phyloP scores from a whole-genome alignment of 805 yeast genomes.

The Yarrowia alimentaria region DNA sequence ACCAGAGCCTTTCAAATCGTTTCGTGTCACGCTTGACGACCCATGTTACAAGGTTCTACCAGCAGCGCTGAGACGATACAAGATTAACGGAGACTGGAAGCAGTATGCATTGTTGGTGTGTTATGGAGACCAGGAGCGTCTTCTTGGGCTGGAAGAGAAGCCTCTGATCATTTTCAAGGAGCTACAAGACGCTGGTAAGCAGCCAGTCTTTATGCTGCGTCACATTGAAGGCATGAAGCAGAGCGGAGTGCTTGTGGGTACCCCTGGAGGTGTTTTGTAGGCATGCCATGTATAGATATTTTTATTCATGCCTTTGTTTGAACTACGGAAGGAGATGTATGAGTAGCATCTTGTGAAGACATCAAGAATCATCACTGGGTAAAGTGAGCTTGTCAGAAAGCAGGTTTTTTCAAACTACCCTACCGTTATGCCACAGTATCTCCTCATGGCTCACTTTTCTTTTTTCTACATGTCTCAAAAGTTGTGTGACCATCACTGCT shows the following conservation, averaged over 20 bases:
- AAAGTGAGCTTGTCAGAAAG: too few relatives aligned
- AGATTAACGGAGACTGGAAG: conserved; percentile 77
- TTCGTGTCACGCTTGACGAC: conserved; percentile 84
- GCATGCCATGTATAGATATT: too few relatives aligned
- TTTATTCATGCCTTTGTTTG: too few relatives aligned
- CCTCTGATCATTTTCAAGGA: conserved; percentile 86
- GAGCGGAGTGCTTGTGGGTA: conserved; percentile 30
- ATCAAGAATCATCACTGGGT: too few relatives aligned
- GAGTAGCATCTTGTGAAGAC: too few relatives aligned
- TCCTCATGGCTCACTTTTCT: too few relatives aligned
- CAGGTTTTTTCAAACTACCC: too few relatives aligned
- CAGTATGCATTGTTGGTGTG: conserved; percentile 86
- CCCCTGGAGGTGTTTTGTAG: conserved; percentile 36
- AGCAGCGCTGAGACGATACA: conserved; percentile 84
- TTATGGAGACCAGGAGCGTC: conserved; percentile 86
- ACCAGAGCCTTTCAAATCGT: conserved; percentile 73
- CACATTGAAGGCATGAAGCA: conserved; percentile 49
- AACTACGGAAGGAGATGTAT: too few relatives aligned
- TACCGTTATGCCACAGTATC: too few relatives aligned
- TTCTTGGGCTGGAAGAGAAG: conserved; percentile 77
- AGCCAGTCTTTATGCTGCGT: conserved; percentile 89
- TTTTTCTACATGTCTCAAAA: too few relatives aligned
- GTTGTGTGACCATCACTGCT: too few relatives aligned
- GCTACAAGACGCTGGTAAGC: conserved; percentile 76
- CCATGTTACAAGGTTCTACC: conserved; percentile 85